phyloP scores from a whole-genome alignment of 129 eudicot genomes.

The Dittrichia graveolens region DNA sequence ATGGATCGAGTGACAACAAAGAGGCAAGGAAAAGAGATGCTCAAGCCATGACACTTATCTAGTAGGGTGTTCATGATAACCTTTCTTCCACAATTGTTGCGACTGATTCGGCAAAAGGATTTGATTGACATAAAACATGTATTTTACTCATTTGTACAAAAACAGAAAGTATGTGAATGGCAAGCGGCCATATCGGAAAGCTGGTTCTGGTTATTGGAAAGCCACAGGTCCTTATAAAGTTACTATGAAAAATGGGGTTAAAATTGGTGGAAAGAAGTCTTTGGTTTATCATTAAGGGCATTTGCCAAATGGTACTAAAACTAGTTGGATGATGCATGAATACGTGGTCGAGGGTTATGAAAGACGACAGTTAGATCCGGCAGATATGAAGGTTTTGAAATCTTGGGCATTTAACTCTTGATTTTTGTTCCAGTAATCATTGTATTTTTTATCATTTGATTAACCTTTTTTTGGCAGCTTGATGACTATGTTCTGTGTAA shows the following conservation, averaged over 20 bases:
- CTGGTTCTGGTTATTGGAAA: constrained; percentile 39
- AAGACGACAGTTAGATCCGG: not conserved
- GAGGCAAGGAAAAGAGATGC: no score
- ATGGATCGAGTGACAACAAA: no score
- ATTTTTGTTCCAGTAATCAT: not conserved
- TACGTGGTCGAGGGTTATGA: constrained; percentile 5
- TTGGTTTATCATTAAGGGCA: constrained; percentile 28
- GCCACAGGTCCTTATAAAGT: constrained; percentile 30
- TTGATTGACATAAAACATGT: constrained; percentile 12
- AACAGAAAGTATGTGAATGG: constrained; percentile 30
- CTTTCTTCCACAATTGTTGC: no score
- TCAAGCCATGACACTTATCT: no score
- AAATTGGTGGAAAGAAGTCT: constrained; percentile 22
- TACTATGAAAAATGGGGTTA: not conserved
- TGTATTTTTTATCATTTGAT: not conserved
- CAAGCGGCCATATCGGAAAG: constrained; percentile 21
- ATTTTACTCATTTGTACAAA: constrained; percentile 33
- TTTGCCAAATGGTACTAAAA: constrained; percentile 5
- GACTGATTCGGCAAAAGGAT: no score
- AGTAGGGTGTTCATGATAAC: no score
- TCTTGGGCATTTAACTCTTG: not conserved
- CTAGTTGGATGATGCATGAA: constrained; percentile 42
- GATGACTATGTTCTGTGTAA: constrained; percentile 22
- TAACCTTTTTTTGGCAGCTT: constrained; percentile 17
- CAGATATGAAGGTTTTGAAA: constrained; percentile 9